Evolutionary conservation across 805 yeast species (phyloP).

Genomic region (Saturnispora dispora): DNA sequence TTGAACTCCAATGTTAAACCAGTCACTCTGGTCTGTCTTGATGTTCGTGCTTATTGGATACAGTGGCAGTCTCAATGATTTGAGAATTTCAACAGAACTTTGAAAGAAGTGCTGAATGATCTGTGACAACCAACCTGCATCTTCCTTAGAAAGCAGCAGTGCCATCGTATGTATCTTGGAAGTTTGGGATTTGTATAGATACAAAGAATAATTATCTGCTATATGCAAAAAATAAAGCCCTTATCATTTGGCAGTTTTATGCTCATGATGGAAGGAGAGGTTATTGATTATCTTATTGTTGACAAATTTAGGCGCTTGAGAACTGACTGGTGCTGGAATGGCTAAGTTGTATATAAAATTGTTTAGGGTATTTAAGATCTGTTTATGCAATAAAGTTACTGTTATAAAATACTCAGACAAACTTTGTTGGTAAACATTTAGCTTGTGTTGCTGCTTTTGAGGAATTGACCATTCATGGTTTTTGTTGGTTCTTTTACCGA

Average conservation of each 20-base stretch:
- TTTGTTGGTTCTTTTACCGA: too few relatives aligned
- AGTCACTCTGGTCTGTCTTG: conserved; percentile 36
- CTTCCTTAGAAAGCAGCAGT: conserved; percentile 21
- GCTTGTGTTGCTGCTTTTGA: too few relatives aligned
- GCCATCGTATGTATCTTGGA: conserved; percentile 5
- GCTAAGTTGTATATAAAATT: too few relatives aligned
- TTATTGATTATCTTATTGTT: not conserved
- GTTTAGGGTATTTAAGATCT: too few relatives aligned
- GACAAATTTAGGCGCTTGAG: not conserved
- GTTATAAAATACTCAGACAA: too few relatives aligned
- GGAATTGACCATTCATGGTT: too few relatives aligned
- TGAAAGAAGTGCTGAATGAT: conserved; percentile 49
- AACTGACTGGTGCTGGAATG: too few relatives aligned
- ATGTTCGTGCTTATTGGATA: conserved; percentile 7
- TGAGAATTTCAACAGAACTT: conserved; percentile 50
- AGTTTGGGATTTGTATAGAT: not conserved
- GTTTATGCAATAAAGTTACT: too few relatives aligned
- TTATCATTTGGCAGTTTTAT: not conserved
- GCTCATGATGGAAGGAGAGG: not conserved
- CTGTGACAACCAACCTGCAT: conserved; percentile 27
- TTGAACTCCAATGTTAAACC: conserved; percentile 51
- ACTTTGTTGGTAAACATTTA: too few relatives aligned
- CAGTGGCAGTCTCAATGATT: conserved; percentile 16
- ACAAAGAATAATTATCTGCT: not conserved
- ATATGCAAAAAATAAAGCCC: not conserved